A percentile compares a stretch with the other conserved stretches of the same genome.
Conservation (phyloP, 2,329 filamentous ascomycete species). For the Aureobasidium melanogenum region DNA sequence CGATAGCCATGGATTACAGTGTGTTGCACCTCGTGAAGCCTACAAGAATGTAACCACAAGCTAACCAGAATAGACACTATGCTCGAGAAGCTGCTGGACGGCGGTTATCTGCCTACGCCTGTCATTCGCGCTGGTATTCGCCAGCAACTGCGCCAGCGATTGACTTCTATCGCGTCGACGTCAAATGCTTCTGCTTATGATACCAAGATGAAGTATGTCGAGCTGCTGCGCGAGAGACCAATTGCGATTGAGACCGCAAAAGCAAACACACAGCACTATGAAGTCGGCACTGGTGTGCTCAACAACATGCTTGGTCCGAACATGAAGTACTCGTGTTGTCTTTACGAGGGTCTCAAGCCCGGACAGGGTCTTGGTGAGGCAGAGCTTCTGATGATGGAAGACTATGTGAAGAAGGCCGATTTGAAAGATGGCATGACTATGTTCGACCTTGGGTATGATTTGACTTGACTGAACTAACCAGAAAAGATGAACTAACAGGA, state of each 20-base stretch:
- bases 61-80: conserved; percentile 21
- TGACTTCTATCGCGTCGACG: conserved; percentile 45
- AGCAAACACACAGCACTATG: conserved; percentile 64
- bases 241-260: conserved; percentile 60
- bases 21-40: background rate
- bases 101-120: conserved; percentile 52
- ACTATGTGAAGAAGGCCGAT: conserved; percentile 53
- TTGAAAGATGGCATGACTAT: conserved; percentile 53
- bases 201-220: conserved; percentile 56
- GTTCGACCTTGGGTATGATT: conserved; percentile 50
- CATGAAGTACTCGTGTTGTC: conserved; percentile 64
- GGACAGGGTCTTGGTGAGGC: conserved; percentile 28
- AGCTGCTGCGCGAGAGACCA: conserved; percentile 48
- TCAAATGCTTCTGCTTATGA: conserved; percentile 46
- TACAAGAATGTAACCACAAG: background rate
- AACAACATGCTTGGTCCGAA: conserved; percentile 53
- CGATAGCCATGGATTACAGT: conserved; percentile 6
- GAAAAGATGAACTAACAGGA: background rate
- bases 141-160: conserved; percentile 54
- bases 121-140: conserved; percentile 58
- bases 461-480: too few relatives aligned
- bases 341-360: conserved; percentile 57
- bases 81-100: conserved; percentile 52
- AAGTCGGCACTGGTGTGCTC: conserved; percentile 59
- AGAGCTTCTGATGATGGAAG: conserved; percentile 56